Evolutionary conservation across 2,329 filamentous ascomycete species (phyloP).

Genomic region (Eutypella sp.): DNA sequence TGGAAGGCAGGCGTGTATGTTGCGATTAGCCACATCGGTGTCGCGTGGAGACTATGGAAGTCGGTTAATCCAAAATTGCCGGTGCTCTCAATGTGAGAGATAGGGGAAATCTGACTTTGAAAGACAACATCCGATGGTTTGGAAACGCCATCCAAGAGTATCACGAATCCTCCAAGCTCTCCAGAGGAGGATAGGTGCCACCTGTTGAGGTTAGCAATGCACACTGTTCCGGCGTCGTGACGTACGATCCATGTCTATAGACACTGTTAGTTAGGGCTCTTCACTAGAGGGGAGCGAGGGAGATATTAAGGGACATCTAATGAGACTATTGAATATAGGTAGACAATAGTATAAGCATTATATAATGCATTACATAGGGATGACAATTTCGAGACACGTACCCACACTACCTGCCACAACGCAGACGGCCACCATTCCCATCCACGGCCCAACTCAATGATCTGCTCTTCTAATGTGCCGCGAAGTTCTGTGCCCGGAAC

Average conservation of each 20-base stretch:
- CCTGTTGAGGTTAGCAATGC: conserved; percentile 17
- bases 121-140: conserved; percentile 40
- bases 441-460: conserved; percentile 39
- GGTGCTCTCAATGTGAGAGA: background rate
- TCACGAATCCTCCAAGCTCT: conserved; percentile 49
- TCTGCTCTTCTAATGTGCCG: conserved; percentile 33
- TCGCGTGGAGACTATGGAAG: conserved; percentile 42
- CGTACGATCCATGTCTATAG: conserved; percentile 45
- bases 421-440: conserved; percentile 58
- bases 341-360: too few species aligned
- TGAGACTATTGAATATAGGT: too few species aligned
- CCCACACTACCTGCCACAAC: conserved; percentile 51
- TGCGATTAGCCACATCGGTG: conserved; percentile 53
- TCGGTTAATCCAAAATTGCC: conserved; percentile 6
- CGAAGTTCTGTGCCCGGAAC: conserved; percentile 31
- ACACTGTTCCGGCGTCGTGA: background rate
- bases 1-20: conserved; percentile 34
- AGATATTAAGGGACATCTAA: too few species aligned
- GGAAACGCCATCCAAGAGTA: conserved; percentile 52
- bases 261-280: too few species aligned
- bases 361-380: too few species aligned
- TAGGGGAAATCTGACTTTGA: conserved; percentile 20
- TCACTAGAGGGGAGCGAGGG: too few species aligned
- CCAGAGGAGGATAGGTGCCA: conserved; percentile 48
- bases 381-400: too few species aligned